Conservation (phyloP, 2,329 filamentous ascomycete genomes). For the Cordyceps sp. region DNA sequence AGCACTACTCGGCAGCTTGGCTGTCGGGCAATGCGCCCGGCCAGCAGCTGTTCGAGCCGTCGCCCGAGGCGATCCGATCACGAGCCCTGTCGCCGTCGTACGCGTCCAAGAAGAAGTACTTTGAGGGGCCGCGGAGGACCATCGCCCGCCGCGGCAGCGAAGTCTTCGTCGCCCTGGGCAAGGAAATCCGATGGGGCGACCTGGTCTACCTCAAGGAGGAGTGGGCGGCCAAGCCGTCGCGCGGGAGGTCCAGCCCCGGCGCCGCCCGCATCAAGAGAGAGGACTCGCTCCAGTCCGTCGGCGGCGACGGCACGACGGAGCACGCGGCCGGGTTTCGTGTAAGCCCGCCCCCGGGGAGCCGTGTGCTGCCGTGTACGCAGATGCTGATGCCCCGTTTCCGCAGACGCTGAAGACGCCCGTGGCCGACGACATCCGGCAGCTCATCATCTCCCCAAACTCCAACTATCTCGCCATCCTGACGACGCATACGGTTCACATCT, state of each 20-base stretch:
- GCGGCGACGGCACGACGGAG: slow-evolving; percentile 12
- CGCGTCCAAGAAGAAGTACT: slow-evolving; percentile 23
- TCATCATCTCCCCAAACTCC: slow-evolving; percentile 67
- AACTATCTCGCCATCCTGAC: slow-evolving; percentile 77
- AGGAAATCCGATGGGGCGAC: slow-evolving; percentile 84
- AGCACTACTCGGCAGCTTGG: slow-evolving; percentile 76
- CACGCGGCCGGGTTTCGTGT: slow-evolving; percentile 16
- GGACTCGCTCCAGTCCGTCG: slow-evolving; percentile 21
- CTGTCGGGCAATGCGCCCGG: slow-evolving; percentile 64
- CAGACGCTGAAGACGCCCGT: slow-evolving; percentile 64
- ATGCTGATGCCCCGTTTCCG: not conserved
- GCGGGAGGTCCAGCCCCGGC: slow-evolving; percentile 14
- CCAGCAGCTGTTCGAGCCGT: slow-evolving; percentile 55
- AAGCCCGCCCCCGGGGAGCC: too few species aligned
- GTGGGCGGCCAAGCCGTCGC: slow-evolving; percentile 15
- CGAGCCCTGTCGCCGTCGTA: slow-evolving; percentile 22
- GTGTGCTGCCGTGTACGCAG: not conserved
- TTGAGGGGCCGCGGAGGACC: slow-evolving; percentile 39
- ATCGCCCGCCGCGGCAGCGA: slow-evolving; percentile 75
- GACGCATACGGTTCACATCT: slow-evolving; percentile 74
- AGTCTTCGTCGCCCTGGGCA: slow-evolving; percentile 75
- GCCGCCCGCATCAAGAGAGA: slow-evolving; percentile 29
- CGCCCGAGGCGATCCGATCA: slow-evolving; percentile 19
- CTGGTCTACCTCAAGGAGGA: slow-evolving; percentile 60
- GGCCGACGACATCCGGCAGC: slow-evolving; percentile 68